Evolutionary conservation across 1,139 yeast species (phyloP).

Genomic region (Zygosaccharomyces sapae): DNA sequence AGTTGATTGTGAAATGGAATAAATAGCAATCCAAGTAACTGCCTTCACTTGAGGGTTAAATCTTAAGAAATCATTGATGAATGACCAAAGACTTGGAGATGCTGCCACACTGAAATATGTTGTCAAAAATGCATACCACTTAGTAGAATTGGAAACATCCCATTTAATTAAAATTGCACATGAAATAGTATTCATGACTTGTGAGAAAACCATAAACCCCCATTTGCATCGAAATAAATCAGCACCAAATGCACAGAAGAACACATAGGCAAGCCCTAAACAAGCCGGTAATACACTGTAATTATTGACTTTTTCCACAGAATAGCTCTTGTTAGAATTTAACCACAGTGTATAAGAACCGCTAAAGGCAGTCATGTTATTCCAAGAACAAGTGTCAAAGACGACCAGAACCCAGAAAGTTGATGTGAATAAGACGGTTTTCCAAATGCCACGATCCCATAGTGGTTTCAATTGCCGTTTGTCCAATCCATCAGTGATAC

Average conservation of each 20-base stretch:
- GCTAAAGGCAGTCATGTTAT: constrained; percentile 38
- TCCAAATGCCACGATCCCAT: constrained; percentile 33
- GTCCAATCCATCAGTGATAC: constrained; percentile 30
- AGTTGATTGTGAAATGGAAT: constrained; percentile 38
- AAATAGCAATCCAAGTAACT: constrained; percentile 38
- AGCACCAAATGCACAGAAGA: constrained; percentile 36
- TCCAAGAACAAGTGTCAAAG: constrained; percentile 38
- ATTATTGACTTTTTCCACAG: constrained; percentile 36
- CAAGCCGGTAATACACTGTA: constrained; percentile 37
- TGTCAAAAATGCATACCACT: constrained; percentile 39
- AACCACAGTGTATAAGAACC: constrained; percentile 40
- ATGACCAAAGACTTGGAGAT: constrained; percentile 39
- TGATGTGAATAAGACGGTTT: constrained; percentile 32
- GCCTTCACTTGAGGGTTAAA: constrained; percentile 40
- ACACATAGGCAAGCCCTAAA: constrained; percentile 37
- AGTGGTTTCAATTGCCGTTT: constrained; percentile 25
- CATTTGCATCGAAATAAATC: constrained; percentile 38
- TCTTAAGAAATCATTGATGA: constrained; percentile 38
- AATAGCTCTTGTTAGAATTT: constrained; percentile 33
- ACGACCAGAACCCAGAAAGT: constrained; percentile 36
- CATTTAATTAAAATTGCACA: constrained; percentile 47
- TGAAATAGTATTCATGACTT: constrained; percentile 44
- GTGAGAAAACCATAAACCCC: constrained; percentile 47
- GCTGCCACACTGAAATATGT: constrained; percentile 38
- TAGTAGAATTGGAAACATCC: constrained; percentile 36